Conservation (phyloP, 805 yeast genomes). For the Priceomyces haplophilus region DNA sequence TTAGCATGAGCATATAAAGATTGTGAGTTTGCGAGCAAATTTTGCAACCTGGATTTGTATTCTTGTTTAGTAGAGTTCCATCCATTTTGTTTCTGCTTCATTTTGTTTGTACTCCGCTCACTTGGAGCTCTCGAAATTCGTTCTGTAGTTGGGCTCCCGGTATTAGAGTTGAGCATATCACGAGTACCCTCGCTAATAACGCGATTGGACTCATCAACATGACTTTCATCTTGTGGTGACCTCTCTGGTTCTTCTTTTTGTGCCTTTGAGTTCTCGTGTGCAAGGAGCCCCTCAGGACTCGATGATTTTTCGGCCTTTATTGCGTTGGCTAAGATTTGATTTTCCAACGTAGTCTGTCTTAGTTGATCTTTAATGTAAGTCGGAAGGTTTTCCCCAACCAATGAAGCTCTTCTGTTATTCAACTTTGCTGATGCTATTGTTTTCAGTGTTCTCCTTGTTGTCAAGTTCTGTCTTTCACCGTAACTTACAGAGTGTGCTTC, state of each 20-base stretch:
- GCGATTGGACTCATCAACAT: too few relatives aligned
- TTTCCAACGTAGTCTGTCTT: background rate
- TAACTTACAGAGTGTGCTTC: background rate
- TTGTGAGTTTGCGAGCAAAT: constrained; percentile 34
- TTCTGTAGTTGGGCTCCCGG: too few relatives aligned
- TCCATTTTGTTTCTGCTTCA: constrained; percentile 7
- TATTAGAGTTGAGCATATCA: too few relatives aligned
- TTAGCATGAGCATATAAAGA: constrained; percentile 30
- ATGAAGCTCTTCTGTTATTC: constrained; percentile 24
- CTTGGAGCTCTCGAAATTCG: too few relatives aligned
- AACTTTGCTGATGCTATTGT: background rate
- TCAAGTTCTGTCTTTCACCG: background rate
- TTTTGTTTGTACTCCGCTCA: too few relatives aligned
- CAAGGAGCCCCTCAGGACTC: constrained; percentile 1
- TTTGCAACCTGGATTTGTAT: constrained; percentile 24
- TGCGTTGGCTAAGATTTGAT: background rate
- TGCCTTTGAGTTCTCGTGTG: too few relatives aligned
- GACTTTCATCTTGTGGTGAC: too few relatives aligned
- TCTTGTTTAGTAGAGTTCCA: background rate
- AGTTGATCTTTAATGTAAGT: constrained; percentile 30
- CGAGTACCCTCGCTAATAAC: too few relatives aligned
- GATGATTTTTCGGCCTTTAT: background rate
- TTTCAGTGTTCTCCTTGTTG: background rate
- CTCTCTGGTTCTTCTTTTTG: too few relatives aligned
- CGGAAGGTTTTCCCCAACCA: constrained; percentile 38